Base-by-base conservation (phyloP, 768 basidiomycete species). In the Boletus coccyginus region DNA sequence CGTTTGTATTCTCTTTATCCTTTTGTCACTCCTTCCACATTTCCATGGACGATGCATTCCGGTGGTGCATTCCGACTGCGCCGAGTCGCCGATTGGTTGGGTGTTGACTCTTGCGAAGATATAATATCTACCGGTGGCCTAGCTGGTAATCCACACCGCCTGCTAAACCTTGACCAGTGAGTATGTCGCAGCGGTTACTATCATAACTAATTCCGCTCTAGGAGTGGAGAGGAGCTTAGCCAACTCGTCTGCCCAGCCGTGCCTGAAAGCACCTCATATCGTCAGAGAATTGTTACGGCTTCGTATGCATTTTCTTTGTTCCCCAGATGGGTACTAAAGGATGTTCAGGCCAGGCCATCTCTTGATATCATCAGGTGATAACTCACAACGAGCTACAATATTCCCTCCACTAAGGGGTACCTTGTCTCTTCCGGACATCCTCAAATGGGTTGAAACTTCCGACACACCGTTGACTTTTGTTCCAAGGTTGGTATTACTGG, bases 1-100 rank as follows among this genome's bases (percentile, higher is more conserved):
- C 67, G 71, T 32, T 65, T 65, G 17, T 90, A 88, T 66, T 79
- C 86, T n/a, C 60, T 88, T 39, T 92, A 84, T 67, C 90, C 90
- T 0, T 88, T 88, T 63, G 61, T 81, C 7, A 71, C 81, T 1
- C 73, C 80, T 12, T 79, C 75, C 16, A 65, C 78, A 11, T 66
- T 81, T 38, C 78, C 79, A 8, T 83, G 81, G 77, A 79, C 73
- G 39, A 71, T 77, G 60, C 71, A 71, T 21, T 58, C 74, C 11
- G 72, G 73, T 39, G 72, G 74, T 55, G 71, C 78, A 29, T 88
- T 87, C 64, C 78, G 90, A 47, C 65, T 87, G 45, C 80, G 88
- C 46, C 78, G 81, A 47, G 80, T 90, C 14, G 80, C 78, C 13
- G 81, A 87, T 62, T 88, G 83, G 83, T 75, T 86, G 38, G 72